A percentile compares a stretch with the other conserved stretches of the same genome.
Conservation (phyloP, 163 green algal genomes). For the Scenedesmus sp. region DNA sequence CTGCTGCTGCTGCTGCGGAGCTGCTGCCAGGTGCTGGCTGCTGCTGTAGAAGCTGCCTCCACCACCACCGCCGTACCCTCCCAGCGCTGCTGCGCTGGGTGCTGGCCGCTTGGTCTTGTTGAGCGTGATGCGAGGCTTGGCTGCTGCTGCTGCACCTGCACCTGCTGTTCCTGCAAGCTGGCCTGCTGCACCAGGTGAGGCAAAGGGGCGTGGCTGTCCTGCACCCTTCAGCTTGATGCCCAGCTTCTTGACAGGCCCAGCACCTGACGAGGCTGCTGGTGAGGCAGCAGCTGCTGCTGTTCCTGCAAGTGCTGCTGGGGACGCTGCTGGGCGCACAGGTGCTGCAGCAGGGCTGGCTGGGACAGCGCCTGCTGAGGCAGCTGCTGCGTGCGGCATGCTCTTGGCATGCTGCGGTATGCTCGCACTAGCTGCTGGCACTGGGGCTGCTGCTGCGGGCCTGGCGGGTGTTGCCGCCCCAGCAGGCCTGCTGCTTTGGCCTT, state of each 20-base stretch:
- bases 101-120: conserved; percentile 12
- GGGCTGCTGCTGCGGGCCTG: conserved; percentile 3
- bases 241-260: not conserved
- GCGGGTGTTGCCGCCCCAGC: not conserved
- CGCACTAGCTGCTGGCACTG: not conserved
- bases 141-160: not conserved
- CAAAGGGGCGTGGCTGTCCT: not conserved
- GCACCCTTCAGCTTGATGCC: not conserved
- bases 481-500: conserved; percentile 18
- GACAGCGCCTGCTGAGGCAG: not conserved
- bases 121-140: conserved; percentile 22
- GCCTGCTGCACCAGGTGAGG: not conserved
- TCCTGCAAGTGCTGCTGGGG: conserved; percentile 3
- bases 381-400: not conserved
- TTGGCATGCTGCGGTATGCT: not conserved
- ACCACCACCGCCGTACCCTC: not conserved
- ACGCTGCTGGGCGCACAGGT: not conserved
- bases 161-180: not conserved
- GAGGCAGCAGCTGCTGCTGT: conserved; percentile 16
- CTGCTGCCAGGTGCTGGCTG: not conserved
- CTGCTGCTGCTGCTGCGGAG: not conserved
- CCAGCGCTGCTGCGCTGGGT: not conserved
- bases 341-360: not conserved
- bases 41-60: not conserved
- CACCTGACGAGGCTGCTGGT: not conserved